phyloP scores from a whole-genome alignment of 202 grass and related monocot genomes.

The Cymbopogon flexuosus region DNA sequence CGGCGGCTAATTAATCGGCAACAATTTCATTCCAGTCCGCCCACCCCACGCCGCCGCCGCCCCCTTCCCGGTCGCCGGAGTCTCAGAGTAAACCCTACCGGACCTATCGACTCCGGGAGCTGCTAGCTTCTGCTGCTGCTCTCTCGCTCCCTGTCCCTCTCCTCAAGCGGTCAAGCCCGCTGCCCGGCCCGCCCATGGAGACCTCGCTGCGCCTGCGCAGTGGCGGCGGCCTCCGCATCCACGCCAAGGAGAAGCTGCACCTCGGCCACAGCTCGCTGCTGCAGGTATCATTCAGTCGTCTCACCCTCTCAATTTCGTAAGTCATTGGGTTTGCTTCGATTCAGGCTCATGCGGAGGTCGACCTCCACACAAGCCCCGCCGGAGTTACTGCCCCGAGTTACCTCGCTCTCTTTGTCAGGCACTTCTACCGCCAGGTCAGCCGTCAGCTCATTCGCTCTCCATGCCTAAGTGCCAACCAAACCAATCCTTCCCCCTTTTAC shows the following conservation, averaged over 20 bases:
- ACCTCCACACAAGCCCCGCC: constrained; percentile 44
- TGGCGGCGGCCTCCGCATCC: constrained; percentile 56
- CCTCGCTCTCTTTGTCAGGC: constrained; percentile 53
- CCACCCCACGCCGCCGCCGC: background rate
- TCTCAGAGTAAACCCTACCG: background rate
- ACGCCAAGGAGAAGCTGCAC: constrained; percentile 81
- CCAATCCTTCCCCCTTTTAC: background rate
- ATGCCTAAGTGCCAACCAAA: too few species aligned
- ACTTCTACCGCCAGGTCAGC: constrained; percentile 55
- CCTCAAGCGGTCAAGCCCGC: background rate
- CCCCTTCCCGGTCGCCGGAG: background rate
- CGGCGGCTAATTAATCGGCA: background rate
- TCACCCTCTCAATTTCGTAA: too few species aligned
- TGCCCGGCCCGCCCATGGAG: constrained; percentile 53
- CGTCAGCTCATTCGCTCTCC: background rate
- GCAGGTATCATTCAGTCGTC: too few species aligned
- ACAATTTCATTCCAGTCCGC: background rate
- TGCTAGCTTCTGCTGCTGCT: background rate
- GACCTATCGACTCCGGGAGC: background rate
- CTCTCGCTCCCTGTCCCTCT: background rate
- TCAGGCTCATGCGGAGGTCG: constrained; percentile 73
- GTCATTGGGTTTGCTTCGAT: too few species aligned
- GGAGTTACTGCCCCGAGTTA: constrained; percentile 36
- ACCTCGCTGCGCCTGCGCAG: constrained; percentile 68
- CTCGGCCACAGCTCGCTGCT: constrained; percentile 50